Evolutionary conservation across 2,329 filamentous ascomycete genomes (phyloP), one percentile per base, ranked within the genome.

Genomic region (Rhynchosporium agropyri): DNA sequence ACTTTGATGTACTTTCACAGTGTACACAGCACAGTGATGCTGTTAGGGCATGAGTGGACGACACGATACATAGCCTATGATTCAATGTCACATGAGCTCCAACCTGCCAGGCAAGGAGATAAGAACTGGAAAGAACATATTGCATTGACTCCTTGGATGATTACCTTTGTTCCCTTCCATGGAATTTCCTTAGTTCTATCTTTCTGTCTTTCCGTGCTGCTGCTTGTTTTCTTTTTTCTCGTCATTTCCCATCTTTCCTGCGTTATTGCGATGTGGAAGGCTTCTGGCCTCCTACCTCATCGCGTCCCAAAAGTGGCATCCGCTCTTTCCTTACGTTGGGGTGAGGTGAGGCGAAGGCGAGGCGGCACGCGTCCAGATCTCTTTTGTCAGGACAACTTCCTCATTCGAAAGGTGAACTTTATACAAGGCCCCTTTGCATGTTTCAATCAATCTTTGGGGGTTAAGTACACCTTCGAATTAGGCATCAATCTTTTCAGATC

Each of bases 41-140:
- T 40, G 51, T 40, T 33, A 42, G 20, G 33, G 51, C 33, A 42
- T 54, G 51, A 54, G 51, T 54, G 36, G 51, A 54, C 51, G 51
- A 26, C n/a, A 33, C 13, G 15, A 46, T 1, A 36, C 48, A 51
- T 26, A 49, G 46, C 26, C 28, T 26, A 40, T 33, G 40, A 54
- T 15, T 28, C 51, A 54, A 42, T 33, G 29, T 33, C 33, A 54
- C 36, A 54, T 42, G 51, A 54, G 51, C 20, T 54, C 36, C 51
- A 31, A 38, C 36, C 51, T 20, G 28, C 50, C 38, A 40, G 15
- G 26, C 50, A 33, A 40, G 48, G 36, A 29, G 20, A 38, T 10
- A 54, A 15, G 28, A 54, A 10, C 20, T 26, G 36, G 33, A 42
- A 15, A 40, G 38, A 36, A 33, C 12, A 28, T 54, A 20, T 15